A percentile compares a stretch with the other conserved stretches of the same genome.
Conservation (phyloP, 768 basidiomycete genomes). For the Mycena venus region DNA sequence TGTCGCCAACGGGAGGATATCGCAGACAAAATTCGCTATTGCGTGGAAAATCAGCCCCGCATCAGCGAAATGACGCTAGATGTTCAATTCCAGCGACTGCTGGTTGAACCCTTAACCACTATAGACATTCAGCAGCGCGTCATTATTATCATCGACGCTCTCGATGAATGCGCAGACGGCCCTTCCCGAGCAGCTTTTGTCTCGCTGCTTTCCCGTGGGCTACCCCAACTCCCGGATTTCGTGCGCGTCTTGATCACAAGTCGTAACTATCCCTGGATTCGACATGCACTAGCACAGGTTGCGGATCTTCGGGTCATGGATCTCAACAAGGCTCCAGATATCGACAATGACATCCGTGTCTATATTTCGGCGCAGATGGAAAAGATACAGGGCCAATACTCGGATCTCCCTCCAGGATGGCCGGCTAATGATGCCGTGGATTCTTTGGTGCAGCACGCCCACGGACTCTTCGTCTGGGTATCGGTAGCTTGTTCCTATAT, state of each 20-base stretch:
- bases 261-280: neutral
- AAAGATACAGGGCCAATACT: neutral
- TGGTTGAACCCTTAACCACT: conserved; percentile 43
- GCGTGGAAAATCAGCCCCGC: conserved; percentile 41
- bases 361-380: conserved; percentile 3
- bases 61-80: conserved; percentile 44
- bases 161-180: conserved; percentile 1
- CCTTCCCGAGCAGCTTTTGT: neutral
- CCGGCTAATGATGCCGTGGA: neutral
- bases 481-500: conserved; percentile 12
- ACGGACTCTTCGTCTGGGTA: conserved; percentile 15
- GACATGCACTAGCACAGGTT: neutral
- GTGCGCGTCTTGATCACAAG: conserved; percentile 20
- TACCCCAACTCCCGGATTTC: neutral
- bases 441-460: neutral
- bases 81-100: conserved; percentile 48
- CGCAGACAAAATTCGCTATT: conserved; percentile 39
- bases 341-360: conserved; percentile 9
- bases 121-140: neutral
- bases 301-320: neutral
- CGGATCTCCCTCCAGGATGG: neutral
- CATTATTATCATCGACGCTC: conserved; percentile 19
- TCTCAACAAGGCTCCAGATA: neutral
- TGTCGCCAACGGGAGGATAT: conserved; percentile 47
- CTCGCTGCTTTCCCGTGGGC: neutral